Percentiles rank a stretch among this genome's conserved stretches.
Evolutionary conservation across 441 rosid genomes (phyloP).

Genomic region (Pelargonium myrrhifolium): DNA sequence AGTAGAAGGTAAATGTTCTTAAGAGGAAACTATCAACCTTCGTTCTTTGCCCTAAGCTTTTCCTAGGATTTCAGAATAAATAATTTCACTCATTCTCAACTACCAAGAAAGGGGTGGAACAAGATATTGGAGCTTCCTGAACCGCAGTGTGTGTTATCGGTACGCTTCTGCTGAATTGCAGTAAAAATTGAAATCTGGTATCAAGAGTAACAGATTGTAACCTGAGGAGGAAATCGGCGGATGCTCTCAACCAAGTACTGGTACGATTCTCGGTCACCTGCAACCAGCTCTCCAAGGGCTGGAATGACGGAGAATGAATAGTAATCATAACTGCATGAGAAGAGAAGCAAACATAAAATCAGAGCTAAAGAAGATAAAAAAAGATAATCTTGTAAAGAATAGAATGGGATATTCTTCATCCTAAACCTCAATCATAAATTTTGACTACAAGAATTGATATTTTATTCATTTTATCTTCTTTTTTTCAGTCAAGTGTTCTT

Average conservation of each 20-base stretch:
- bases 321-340: conserved; percentile 58
- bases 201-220: conserved; percentile 13
- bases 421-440: not conserved
- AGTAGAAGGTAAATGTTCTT: no score
- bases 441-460: not conserved
- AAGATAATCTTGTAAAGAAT: not conserved
- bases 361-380: not conserved
- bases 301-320: conserved; percentile 84
- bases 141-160: not conserved
- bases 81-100: not conserved
- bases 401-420: not conserved
- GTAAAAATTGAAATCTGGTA: not conserved
- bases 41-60: not conserved
- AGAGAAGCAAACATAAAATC: not conserved
- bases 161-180: not conserved
- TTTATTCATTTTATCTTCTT: not conserved
- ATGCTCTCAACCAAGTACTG: conserved; percentile 89
- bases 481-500: not conserved
- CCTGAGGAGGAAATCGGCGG: conserved; percentile 83
- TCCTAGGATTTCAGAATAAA: not conserved
- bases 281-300: conserved; percentile 65
- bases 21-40: no score
- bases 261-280: conserved; percentile 73
- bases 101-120: not conserved
- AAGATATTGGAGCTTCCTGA: not conserved